Conservation (phyloP, 345 rosid genomes). For the Salix brachista region DNA sequence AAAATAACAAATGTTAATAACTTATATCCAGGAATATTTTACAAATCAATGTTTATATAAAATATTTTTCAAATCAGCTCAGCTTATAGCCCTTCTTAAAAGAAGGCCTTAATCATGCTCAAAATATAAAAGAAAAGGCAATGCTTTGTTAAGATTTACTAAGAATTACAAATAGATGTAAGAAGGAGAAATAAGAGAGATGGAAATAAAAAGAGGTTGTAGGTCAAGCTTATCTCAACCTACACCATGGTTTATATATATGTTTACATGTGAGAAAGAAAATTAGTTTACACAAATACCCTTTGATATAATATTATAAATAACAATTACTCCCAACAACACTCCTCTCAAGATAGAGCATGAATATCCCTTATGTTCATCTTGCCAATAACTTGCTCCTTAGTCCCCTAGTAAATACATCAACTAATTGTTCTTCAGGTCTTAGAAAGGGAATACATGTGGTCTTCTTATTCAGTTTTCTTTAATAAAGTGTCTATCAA, state of each 20-base stretch:
- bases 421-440: not conserved
- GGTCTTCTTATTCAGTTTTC: not conserved
- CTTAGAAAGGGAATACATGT: not conserved
- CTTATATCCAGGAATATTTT: not conserved
- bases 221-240: not conserved
- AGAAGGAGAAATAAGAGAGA: not conserved
- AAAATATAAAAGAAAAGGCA: not conserved
- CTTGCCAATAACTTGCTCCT: not conserved
- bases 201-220: not conserved
- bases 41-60: no score
- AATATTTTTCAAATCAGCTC: not conserved
- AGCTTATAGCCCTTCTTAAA: no score
- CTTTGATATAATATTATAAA: not conserved
- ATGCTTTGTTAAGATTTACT: not conserved
- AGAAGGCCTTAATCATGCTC: not conserved
- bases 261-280: not conserved
- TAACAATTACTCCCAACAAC: not conserved
- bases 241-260: not conserved
- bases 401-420: not conserved
- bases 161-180: not conserved
- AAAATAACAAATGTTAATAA: no score
- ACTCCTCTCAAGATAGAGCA: not conserved
- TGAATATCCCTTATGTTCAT: not conserved
- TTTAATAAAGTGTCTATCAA: not conserved
- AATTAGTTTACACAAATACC: not conserved